These are phyloP conservation scores for Magnolia sinica DNA, from an alignment of 164 flowering plant species.

Conservation along the genomic window DNA sequence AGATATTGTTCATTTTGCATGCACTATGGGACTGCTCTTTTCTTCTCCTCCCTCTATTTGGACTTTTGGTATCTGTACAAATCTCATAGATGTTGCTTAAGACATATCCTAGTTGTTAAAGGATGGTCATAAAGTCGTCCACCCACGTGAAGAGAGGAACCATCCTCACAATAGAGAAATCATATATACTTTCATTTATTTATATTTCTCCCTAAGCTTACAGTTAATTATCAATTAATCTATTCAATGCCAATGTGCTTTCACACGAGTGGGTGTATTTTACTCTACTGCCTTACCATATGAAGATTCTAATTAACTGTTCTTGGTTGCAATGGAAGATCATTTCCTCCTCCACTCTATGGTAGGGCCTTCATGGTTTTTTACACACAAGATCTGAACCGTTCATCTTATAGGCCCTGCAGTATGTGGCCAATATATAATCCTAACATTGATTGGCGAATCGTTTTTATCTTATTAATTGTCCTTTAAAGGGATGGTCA, in stretches of 20 bases:
- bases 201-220: not conserved
- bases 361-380: too few species aligned
- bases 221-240: not conserved
- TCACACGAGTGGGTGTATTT: not conserved
- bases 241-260: not conserved
- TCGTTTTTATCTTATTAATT: too few species aligned
- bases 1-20: not conserved
- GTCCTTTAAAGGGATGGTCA: too few species aligned
- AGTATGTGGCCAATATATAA: too few species aligned
- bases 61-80: not conserved
- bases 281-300: not conserved
- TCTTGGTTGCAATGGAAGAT: too few species aligned
- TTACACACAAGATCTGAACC: too few species aligned
- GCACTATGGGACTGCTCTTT: not conserved
- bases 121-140: not conserved
- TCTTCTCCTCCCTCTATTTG: not conserved
- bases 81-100: not conserved
- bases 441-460: too few species aligned
- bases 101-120: not conserved
- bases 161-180: not conserved
- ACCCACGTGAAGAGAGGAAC: not conserved
- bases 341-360: not conserved
- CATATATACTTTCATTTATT: not conserved
- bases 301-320: too few species aligned
- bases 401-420: too few species aligned